A percentile compares a stretch with the other conserved stretches of the same genome.
Conservation (phyloP, 495 filamentous ascomycete genomes). For the Neurospora terricola region DNA sequence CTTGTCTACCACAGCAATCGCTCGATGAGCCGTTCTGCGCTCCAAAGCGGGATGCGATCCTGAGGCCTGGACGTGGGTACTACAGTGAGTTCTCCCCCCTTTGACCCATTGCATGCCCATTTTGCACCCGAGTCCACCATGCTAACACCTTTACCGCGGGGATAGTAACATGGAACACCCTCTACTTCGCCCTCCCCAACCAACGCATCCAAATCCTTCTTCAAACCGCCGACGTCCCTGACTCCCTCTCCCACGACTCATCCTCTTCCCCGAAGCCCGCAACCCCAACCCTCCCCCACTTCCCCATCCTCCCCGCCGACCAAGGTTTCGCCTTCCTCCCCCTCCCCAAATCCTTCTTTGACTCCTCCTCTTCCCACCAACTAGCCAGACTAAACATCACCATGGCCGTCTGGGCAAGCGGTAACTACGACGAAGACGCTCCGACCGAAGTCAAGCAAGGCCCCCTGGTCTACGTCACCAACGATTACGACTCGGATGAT, state of each 20-base stretch:
- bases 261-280: conserved; percentile 8
- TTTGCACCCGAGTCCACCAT: neutral
- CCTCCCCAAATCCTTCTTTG: conserved; percentile 9
- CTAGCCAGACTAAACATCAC: neutral
- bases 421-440: neutral
- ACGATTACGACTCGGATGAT: neutral
- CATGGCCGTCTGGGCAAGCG: neutral
- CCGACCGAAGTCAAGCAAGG: neutral
- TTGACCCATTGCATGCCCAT: neutral
- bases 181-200: conserved; percentile 9
- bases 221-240: conserved; percentile 3
- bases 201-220: neutral
- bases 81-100: conserved; percentile 13
- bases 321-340: neutral
- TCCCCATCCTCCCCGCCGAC: conserved; percentile 6
- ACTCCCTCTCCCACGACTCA: neutral
- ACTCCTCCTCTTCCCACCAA: neutral
- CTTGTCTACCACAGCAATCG: conserved; percentile 13
- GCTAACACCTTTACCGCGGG: neutral
- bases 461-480: conserved; percentile 3
- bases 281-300: conserved; percentile 16
- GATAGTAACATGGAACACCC: conserved; percentile 19
- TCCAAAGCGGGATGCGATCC: conserved; percentile 12
- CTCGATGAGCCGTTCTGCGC: conserved; percentile 19
- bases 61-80: conserved; percentile 16